A percentile compares a stretch with the other conserved stretches of the same genome.
phyloP scores from a whole-genome alignment of 768 basidiomycete genomes.

The Mycena vitilis region DNA sequence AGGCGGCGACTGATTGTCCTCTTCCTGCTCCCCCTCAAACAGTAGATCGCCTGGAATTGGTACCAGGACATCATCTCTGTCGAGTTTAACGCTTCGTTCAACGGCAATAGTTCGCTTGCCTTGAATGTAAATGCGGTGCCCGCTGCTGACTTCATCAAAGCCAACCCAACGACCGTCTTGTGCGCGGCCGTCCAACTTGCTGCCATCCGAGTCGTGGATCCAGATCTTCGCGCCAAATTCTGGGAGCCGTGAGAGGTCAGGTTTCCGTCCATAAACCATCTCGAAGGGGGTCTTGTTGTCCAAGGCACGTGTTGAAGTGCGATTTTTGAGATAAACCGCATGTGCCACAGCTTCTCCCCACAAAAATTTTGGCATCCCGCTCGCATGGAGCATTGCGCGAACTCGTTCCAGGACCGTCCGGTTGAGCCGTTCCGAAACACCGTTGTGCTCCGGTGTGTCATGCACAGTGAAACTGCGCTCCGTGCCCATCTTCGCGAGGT shows the following conservation, averaged over 20 bases:
- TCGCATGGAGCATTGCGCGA: constrained; percentile 44
- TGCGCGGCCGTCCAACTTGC: constrained; percentile 43
- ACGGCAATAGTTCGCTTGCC: constrained; percentile 39
- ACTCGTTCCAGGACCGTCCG: constrained; percentile 44
- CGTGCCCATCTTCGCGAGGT: no score
- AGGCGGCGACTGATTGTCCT: constrained; percentile 27
- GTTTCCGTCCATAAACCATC: constrained; percentile 36
- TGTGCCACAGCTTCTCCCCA: constrained; percentile 48
- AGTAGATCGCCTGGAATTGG: constrained; percentile 21
- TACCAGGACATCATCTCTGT: constrained; percentile 30
- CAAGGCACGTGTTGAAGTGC: constrained; percentile 37
- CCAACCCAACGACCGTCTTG: constrained; percentile 49
- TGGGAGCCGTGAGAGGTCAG: constrained; percentile 36
- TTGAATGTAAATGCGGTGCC: constrained; percentile 47
- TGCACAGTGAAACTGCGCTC: constrained; percentile 30
- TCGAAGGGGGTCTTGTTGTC: constrained; percentile 41
- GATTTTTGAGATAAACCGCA: constrained; percentile 31
- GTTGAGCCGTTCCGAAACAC: constrained; percentile 52
- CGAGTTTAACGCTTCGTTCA: constrained; percentile 45
- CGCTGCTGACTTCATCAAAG: constrained; percentile 47
- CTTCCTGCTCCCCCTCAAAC: constrained; percentile 40
- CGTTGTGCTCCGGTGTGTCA: constrained; percentile 49
- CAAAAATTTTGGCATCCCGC: constrained; percentile 44
- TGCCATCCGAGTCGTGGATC: constrained; percentile 37
- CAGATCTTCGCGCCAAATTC: constrained; percentile 40